Evolutionary conservation across 2,329 filamentous ascomycete species (phyloP), one percentile per base, ranked within the genome.

Genomic region (Penicillium crustosum): DNA sequence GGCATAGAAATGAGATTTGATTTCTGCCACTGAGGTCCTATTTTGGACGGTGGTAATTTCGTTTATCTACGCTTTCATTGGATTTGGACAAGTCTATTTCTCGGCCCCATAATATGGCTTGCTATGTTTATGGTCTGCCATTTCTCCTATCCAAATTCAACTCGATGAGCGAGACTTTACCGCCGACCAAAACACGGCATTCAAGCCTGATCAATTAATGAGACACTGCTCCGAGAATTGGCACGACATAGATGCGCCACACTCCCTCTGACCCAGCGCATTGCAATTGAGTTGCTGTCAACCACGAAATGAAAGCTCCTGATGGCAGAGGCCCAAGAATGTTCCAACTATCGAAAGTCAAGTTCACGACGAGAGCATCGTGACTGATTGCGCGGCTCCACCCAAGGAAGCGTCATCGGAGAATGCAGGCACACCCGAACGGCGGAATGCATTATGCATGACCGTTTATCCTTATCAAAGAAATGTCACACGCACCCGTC

Each of bases 1-100:
- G 47, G 44, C 54, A 59, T 66, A 65, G 61, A 66, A 61, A 65
- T 58, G 58, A 47, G 55, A 55, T 49, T 38, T 53, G 21, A 48
- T 27, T 55, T 21, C 31, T 47, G 27, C 33, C 36, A 54, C 19
- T 41, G 15, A 41, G 27, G 8, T 42, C 19, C 10, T 41, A 39
- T 33, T 23, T 33, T 25, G 29, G 29, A 36, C 5, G 21, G 39
- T 49, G 31, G 31, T 49, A 35, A 49, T 36, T 36, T n/a, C 31
- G 15, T 25, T 36, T 5, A 41, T 50, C 9, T 41, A 45, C 19
- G 5, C 15, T 25, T 49, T n/a, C 19, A 23, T 49, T 36, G 31
- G 21, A 25, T n/a, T 48, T 35, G 31, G 21, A n/a, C 5, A 2
- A 25, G 15, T 25, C 21, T 4, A 17, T 17, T n/a, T 31, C 29